phyloP scores from a whole-genome alignment of 2,329 filamentous ascomycete species.

The Berkeleyomyces rouxiae region DNA sequence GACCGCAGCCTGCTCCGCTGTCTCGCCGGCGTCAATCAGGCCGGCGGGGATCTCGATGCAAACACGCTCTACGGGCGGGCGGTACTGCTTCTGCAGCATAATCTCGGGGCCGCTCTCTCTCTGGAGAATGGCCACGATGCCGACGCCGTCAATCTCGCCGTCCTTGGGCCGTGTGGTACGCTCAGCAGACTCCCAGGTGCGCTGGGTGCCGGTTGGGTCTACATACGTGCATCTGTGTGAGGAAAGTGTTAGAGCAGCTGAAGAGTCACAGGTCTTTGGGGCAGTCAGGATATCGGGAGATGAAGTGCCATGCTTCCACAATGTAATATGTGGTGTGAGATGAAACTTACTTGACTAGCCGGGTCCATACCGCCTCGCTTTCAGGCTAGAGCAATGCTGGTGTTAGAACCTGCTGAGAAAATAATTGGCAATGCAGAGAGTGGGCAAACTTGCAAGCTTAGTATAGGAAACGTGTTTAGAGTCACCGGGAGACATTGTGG shows the following conservation, averaged over 20 bases:
- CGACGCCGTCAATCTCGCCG: slow-evolving; percentile 53
- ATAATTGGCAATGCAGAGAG: neutral
- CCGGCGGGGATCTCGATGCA: slow-evolving; percentile 50
- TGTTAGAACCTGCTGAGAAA: neutral
- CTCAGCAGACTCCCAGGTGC: slow-evolving; percentile 58
- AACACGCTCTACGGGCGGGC: slow-evolving; percentile 42
- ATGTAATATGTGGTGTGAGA: neutral
- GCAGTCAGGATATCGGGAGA: too few relatives aligned
- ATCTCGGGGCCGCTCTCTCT: slow-evolving; percentile 37
- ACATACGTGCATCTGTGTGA: slow-evolving; percentile 40
- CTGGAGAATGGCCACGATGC: slow-evolving; percentile 53
- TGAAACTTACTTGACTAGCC: slow-evolving; percentile 35
- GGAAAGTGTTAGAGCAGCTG: neutral
- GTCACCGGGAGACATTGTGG: slow-evolving; percentile 12
- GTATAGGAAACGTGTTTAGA: slow-evolving; percentile 13
- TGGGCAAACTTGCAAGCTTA: slow-evolving; percentile 10
- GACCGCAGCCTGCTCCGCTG: slow-evolving; percentile 42
- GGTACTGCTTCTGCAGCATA: slow-evolving; percentile 50
- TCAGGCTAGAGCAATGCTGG: slow-evolving; percentile 23
- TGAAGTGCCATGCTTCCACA: too few relatives aligned
- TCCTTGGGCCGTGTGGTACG: slow-evolving; percentile 47
- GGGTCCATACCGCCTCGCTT: slow-evolving; percentile 42
- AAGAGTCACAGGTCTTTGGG: too few relatives aligned
- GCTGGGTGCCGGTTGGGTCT: slow-evolving; percentile 40
- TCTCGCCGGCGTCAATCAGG: slow-evolving; percentile 45